Conservation (phyloP, 2,329 filamentous ascomycete species). For the Coniochaeta prunicola region DNA sequence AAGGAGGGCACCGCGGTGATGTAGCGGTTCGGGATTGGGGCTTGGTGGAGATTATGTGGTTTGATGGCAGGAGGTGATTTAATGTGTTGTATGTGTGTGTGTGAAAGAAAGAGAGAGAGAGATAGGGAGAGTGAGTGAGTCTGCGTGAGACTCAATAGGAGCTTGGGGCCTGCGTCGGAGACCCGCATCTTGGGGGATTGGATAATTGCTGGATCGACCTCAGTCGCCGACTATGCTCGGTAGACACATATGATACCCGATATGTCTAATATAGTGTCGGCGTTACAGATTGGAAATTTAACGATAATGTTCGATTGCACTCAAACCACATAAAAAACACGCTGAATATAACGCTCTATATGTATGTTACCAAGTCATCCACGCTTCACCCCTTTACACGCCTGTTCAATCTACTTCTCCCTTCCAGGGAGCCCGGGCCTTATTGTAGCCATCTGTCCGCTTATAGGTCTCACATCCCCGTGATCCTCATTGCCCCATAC, state of each 20-base stretch:
- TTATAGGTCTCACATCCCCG: neutral
- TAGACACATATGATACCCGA: neutral
- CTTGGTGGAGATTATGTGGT: neutral
- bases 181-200: neutral
- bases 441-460: neutral
- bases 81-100: no score
- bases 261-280: neutral
- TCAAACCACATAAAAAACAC: neutral
- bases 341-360: neutral
- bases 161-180: neutral
- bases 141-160: no score
- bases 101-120: no score
- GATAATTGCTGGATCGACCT: neutral
- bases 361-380: neutral
- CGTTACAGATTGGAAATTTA: neutral
- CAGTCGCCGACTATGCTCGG: neutral
- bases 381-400: neutral
- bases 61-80: neutral
- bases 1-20: neutral
- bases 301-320: neutral
- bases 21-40: neutral
- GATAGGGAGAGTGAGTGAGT: no score
- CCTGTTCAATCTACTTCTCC: neutral
- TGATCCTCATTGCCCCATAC: slow-evolving; percentile 78
- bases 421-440: neutral